phyloP scores from a whole-genome alignment of 352 stramenopile species.

The Phytophthora podocarpi region DNA sequence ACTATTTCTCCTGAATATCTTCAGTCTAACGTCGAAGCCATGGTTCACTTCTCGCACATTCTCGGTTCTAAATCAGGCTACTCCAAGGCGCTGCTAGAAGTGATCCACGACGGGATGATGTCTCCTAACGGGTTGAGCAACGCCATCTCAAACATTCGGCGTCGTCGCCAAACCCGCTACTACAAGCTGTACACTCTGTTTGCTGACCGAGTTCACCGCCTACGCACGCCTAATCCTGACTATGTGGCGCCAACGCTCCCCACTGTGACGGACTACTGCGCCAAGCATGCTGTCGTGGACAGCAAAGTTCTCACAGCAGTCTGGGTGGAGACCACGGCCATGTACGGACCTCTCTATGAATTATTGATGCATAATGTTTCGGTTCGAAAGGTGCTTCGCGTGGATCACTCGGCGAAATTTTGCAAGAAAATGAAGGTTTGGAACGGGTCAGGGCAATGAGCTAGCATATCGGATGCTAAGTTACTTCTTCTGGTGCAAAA shows the following conservation, averaged over 20 bases:
- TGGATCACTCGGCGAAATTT: constrained; percentile 8
- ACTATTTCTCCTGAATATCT: neutral
- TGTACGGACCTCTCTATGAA: constrained; percentile 1
- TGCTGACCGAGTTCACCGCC: neutral
- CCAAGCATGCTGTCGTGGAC: neutral
- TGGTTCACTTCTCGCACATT: neutral
- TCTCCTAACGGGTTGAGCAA: neutral
- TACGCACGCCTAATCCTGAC: neutral
- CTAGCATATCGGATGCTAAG: neutral
- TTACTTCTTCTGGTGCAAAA: constrained; percentile 5
- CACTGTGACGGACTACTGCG: neutral
- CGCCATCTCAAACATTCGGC: neutral
- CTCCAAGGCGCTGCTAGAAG: neutral
- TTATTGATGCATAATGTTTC: neutral
- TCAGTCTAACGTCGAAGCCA: neutral
- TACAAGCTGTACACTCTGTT: neutral
- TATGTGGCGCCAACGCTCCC: neutral
- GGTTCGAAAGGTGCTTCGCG: neutral
- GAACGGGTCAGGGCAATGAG: neutral
- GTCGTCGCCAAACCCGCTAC: neutral
- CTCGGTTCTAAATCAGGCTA: neutral
- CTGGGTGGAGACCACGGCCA: neutral
- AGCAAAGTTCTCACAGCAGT: neutral
- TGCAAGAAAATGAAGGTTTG: constrained; percentile 1
- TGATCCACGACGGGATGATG: constrained; percentile 4